Conservation (phyloP, 208 protist genomes). For the Trypanosoma theileri region DNA sequence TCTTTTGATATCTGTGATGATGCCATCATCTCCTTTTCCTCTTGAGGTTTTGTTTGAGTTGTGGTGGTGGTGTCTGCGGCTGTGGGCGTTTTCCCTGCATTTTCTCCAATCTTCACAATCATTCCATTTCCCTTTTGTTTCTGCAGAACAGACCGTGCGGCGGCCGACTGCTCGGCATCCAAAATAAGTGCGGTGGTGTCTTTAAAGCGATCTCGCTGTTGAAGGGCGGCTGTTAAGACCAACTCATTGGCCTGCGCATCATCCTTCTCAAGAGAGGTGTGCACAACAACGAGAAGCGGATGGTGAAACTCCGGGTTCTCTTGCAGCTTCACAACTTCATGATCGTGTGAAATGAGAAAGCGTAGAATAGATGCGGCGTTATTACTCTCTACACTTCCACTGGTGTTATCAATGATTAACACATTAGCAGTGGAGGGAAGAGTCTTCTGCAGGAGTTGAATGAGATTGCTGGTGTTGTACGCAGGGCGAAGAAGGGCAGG, state of each 20-base stretch:
- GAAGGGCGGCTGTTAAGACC: slow-evolving; percentile 14
- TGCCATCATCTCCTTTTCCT: too few relatives aligned
- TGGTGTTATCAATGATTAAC: slow-evolving; percentile 22
- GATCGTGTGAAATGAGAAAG: slow-evolving; percentile 5
- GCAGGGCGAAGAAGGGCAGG: slow-evolving; percentile 3
- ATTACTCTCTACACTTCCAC: not conserved
- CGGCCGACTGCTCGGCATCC: slow-evolving; percentile 6
- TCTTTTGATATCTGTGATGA: too few relatives aligned
- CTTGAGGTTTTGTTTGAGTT: too few relatives aligned
- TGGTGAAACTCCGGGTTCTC: not conserved
- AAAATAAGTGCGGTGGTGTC: slow-evolving; percentile 18
- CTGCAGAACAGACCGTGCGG: not conserved
- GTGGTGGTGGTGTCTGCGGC: too few relatives aligned
- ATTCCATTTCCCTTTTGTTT: not conserved
- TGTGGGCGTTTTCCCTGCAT: not conserved
- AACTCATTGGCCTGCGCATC: slow-evolving; percentile 24
- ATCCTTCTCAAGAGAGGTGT: slow-evolving; percentile 25
- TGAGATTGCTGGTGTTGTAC: slow-evolving; percentile 17
- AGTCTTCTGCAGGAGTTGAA: slow-evolving; percentile 11
- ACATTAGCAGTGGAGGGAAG: slow-evolving; percentile 26
- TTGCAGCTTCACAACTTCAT: slow-evolving; percentile 6
- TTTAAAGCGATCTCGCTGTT: slow-evolving; percentile 17
- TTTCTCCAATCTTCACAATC: slow-evolving; percentile 4
- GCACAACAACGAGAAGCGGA: slow-evolving; percentile 19
- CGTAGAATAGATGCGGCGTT: slow-evolving; percentile 15